Evolutionary conservation across 805 yeast genomes (phyloP), one percentile per base, ranked within the genome.

Genomic region (Komagataella pseudopastoris): DNA sequence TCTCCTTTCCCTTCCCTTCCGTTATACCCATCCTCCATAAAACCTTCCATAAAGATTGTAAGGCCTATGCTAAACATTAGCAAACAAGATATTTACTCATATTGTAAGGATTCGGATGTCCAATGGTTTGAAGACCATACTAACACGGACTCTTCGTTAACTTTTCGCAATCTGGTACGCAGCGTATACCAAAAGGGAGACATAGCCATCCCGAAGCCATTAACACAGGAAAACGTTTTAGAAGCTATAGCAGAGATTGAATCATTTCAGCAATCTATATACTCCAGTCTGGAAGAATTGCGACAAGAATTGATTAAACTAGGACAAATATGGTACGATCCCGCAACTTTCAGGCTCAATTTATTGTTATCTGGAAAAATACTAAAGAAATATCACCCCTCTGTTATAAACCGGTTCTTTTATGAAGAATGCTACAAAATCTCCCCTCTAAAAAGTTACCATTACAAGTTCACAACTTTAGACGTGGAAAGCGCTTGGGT

Each of bases 81-180:
- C 0, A 86, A 87, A 58, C 10, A 53, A 0, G 69, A 71, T 1
- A 66, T 84, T 2, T 63, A 70, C 5, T 59, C 68, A 0, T 75
- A 77, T 10, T 83, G 89, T 51, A 45, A 51, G 7, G 48, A 51
- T 0, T 60, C 70, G 18, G 51, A 56, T 1, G 55, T 85, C 0
- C 49, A 54, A 0, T 86, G 93, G 91, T 79, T 81, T 59, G 90
- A 85, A 58, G 95, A 87, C 58, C 59, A 65, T 2, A 80, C 91
- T 0, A 87, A 87, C 56, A 58, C 59, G 2, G 80, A 82, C 56
- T 65, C 72, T 2, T 57, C 59, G 7, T 68, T 81, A 47, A 85
- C 91, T 0, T 57, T 66, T 44, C 68, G 95, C 49, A 86, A 86
- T 57, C 64, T 71, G 16, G 66, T 79, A 2, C 68, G 93, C 44